Evolutionary conservation across 2,329 filamentous ascomycete genomes (phyloP).

Genomic region (Aspergillus pseudoviridinutans): DNA sequence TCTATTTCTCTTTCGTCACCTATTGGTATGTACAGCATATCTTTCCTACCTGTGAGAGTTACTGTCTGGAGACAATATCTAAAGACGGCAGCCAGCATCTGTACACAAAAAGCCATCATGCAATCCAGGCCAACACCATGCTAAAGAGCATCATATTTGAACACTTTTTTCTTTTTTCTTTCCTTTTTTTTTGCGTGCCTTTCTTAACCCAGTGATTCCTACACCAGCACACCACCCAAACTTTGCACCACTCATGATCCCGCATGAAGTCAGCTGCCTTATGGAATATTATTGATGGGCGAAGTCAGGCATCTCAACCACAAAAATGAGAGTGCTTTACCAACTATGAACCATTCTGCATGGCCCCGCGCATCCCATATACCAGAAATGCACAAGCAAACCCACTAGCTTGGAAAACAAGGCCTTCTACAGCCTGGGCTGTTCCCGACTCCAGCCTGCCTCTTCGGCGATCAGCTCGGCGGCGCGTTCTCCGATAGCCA

Average conservation of each 20-base stretch:
- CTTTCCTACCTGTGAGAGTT: neutral
- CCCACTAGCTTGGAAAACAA: neutral
- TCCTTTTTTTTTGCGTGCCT: neutral
- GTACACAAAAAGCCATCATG: neutral
- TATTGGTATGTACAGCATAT: neutral
- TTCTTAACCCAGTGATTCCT: neutral
- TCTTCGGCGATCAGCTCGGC: constrained; percentile 79
- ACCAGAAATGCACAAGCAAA: constrained; percentile 17
- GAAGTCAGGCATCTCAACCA: neutral
- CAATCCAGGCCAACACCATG: neutral
- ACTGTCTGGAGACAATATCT: neutral
- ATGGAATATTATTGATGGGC: neutral
- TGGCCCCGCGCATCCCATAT: neutral
- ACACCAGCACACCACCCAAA: neutral
- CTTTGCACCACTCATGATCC: neutral
- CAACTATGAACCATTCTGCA: neutral
- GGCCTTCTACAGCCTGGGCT: constrained; percentile 49
- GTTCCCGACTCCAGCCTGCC: constrained; percentile 60
- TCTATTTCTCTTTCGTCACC: no score
- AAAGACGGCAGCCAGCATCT: neutral
- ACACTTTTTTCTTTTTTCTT: neutral
- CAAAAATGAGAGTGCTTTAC: neutral
- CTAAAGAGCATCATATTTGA: neutral
- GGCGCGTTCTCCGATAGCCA: constrained; percentile 76
- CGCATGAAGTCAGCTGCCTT: neutral